These are phyloP conservation scores for Polyplosphaeria fusca DNA, from an alignment of 495 filamentous ascomycete species.

Conservation along the genomic window DNA sequence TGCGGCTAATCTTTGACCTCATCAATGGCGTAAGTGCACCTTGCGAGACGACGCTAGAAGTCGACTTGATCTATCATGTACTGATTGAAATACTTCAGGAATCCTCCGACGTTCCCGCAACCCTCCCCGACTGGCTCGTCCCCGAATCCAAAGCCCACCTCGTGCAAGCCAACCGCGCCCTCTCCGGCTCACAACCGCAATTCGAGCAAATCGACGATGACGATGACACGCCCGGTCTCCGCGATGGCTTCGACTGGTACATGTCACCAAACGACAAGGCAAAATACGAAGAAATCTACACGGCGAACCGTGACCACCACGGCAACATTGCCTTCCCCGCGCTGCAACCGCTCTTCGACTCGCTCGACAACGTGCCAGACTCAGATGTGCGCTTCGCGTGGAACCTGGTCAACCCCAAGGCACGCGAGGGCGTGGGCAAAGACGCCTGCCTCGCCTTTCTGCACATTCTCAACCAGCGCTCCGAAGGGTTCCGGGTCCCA, in stretches of 20 bases:
- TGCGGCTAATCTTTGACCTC: constrained; percentile 94
- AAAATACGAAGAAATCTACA: constrained; percentile 96
- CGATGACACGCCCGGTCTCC: constrained; percentile 70
- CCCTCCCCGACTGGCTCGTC: constrained; percentile 90
- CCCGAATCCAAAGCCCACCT: constrained; percentile 96
- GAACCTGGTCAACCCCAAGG: constrained; percentile 93
- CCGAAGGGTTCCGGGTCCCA: constrained; percentile 93
- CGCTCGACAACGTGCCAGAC: constrained; percentile 83
- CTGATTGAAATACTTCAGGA: no score
- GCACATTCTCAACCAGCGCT: constrained; percentile 89
- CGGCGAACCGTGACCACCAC: constrained; percentile 76
- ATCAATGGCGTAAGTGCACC: constrained; percentile 77
- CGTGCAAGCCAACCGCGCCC: constrained; percentile 80
- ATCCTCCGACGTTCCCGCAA: constrained; percentile 74
- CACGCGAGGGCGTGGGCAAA: constrained; percentile 76
- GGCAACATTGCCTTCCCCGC: constrained; percentile 81
- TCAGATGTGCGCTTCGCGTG: constrained; percentile 90
- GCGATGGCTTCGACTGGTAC: constrained; percentile 99
- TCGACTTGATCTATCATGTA: no score
- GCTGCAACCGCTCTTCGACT: constrained; percentile 80
- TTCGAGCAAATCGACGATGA: constrained; percentile 81
- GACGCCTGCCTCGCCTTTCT: constrained; percentile 91
- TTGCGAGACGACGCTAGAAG: not conserved
- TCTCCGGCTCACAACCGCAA: constrained; percentile 67
- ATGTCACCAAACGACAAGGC: constrained; percentile 86